A percentile compares a stretch with the other conserved stretches of the same genome.
Conservation (phyloP, 257 asterid genomes). For the Solanum paucissectum region DNA sequence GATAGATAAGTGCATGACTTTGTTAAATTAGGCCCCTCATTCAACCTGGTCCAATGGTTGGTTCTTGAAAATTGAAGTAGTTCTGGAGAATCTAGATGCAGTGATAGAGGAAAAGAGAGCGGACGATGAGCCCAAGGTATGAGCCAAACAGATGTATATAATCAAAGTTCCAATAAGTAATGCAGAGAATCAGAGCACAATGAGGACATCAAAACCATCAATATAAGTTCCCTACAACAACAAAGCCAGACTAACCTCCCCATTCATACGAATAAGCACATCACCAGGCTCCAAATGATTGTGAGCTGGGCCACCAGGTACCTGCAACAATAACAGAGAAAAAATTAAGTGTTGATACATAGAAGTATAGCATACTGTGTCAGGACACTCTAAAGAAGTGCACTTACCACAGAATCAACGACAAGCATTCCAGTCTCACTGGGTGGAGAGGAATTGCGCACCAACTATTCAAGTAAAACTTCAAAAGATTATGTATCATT, state of each 20-base stretch:
- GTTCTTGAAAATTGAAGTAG: not conserved
- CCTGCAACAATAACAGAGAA: slow-evolving; percentile 39
- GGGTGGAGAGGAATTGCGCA: slow-evolving; percentile 79
- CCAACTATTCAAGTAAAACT: slow-evolving; percentile 36
- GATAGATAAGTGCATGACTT: not conserved
- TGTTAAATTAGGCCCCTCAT: not conserved
- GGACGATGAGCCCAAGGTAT: not conserved
- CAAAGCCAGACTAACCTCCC: slow-evolving; percentile 52
- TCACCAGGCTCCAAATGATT: slow-evolving; percentile 96
- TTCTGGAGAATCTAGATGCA: not conserved
- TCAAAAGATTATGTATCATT: not conserved
- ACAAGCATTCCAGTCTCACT: slow-evolving; percentile 99
- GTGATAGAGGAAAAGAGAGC: not conserved
- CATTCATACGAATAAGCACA: slow-evolving; percentile 83
- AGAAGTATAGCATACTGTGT: not conserved
- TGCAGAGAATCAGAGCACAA: not conserved
- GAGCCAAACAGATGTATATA: not conserved
- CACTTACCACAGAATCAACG: slow-evolving; percentile 90
- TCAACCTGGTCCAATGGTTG: not conserved
- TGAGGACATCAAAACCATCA: not conserved
- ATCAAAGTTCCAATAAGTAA: not conserved
- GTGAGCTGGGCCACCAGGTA: slow-evolving; percentile 95
- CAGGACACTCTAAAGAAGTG: slow-evolving; percentile 4
- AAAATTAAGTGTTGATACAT: not conserved
- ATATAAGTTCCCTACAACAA: not conserved